These are phyloP conservation scores for Macrophomina tecta DNA, from an alignment of 2,329 filamentous ascomycete species.

Conservation along the genomic window DNA sequence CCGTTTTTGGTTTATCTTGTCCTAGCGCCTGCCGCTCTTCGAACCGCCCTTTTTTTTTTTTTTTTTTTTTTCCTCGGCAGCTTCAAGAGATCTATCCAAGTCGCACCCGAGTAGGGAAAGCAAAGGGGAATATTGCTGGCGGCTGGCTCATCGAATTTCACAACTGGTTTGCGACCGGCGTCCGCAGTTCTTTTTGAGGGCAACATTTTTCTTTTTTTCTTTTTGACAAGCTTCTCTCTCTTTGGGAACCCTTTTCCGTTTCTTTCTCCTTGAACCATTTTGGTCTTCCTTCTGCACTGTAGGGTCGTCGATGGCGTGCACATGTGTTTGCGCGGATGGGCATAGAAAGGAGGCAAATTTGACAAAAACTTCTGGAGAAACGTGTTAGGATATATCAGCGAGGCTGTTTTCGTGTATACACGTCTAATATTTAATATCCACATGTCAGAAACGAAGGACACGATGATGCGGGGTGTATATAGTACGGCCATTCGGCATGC, in stretches of 20 bases:
- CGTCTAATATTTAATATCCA: slow-evolving; percentile 1
- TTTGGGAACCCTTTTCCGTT: not conserved
- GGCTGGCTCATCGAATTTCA: not conserved
- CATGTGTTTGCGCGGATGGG: not conserved
- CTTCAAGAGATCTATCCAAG: not conserved
- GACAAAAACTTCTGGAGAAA: not conserved
- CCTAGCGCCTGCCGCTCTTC: not conserved
- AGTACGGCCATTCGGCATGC: too few relatives aligned
- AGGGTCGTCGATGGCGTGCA: not conserved
- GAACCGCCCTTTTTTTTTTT: not conserved
- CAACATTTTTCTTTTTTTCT: too few relatives aligned
- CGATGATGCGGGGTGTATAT: not conserved
- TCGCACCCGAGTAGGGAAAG: not conserved
- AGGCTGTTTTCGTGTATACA: not conserved
- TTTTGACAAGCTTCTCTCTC: not conserved
- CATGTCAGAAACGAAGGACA: not conserved
- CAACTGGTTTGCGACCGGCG: not conserved
- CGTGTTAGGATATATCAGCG: not conserved
- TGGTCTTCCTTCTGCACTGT: not conserved
- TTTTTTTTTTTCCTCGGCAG: not conserved
- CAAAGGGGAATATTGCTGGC: not conserved
- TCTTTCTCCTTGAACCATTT: not conserved
- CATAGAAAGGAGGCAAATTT: not conserved
- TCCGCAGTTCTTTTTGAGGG: not conserved
- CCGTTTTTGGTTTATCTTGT: not conserved